Base-by-base conservation (phyloP, 73 alveolate species). In the Vitrella brassicaformis region DNA sequence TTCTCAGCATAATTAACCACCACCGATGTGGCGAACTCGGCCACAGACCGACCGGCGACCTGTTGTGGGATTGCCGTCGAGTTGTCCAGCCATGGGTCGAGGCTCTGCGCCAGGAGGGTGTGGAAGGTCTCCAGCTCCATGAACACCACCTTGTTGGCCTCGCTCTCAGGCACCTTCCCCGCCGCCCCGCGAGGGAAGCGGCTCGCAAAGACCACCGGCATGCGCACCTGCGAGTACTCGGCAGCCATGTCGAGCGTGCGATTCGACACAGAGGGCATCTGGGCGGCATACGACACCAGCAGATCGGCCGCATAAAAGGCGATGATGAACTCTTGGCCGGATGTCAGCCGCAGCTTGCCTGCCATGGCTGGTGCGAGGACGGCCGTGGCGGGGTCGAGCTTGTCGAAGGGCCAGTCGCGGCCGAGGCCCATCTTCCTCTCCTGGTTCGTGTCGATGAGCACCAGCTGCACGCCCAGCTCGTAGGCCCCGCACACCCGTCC, bases 381-480 rank as follows among this genome's bases (percentile, higher is more conserved):
- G 25, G 47, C 70, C n/a, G 79, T 88, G n/a, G 75, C 78, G n/a
- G 39, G 46, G 27, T 64, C 27, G 30, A 87, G 28, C 31, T 30
- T 73, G 4, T 66, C 81, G 31, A 56, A 47, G 19, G 72, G 85
- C 73, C 70, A 84, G 10, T 83, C 85, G 47, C 80, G 39, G 18
- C 95, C 95, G 25, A 88, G 69, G 0, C 87, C 86, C 22, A 85
- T 75, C 29, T 46, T 80, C 27, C 30, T 56, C 71, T 88, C 95
- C 47, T 84, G 81, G 10, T 64, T 27, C 0, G 84, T 30, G 27
- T 88, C 87, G 25, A 88, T 47, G 31, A 74, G 22, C 56, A 39
- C 22, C 4, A 39, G 4, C 56, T 39, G 22, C 56, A 39, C 56
- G 22, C 22, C 56, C 56, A 39, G 56, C n/a, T n/a, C n/a, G n/a